Evolutionary conservation across 2,329 filamentous ascomycete genomes (phyloP).

Genomic region (Aspergillus ustus): DNA sequence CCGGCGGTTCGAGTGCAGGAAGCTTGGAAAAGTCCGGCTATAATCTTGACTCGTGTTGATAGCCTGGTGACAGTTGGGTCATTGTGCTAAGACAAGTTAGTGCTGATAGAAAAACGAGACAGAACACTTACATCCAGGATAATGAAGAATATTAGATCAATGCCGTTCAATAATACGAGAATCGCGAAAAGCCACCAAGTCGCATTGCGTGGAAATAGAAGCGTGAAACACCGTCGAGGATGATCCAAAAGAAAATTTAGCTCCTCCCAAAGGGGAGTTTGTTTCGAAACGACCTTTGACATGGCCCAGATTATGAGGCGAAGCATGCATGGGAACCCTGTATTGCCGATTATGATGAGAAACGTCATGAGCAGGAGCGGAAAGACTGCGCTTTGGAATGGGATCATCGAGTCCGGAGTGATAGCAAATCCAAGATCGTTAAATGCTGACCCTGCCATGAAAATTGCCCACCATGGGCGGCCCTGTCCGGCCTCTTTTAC

Average conservation of each 20-base stretch:
- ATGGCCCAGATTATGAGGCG: conserved; percentile 87
- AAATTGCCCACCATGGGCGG: conserved; percentile 88
- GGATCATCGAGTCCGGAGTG: conserved; percentile 91
- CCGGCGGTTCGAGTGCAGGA: conserved; percentile 87
- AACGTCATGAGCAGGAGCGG: conserved; percentile 79
- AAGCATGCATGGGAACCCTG: conserved; percentile 92
- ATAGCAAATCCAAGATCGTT: conserved; percentile 94
- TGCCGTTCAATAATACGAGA: conserved; percentile 76
- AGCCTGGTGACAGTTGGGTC: conserved; percentile 69
- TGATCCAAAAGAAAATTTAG: conserved; percentile 90
- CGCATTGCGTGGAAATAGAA: conserved; percentile 85
- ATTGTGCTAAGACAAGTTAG: conserved; percentile 53
- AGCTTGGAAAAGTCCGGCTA: conserved; percentile 89
- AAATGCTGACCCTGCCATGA: conserved; percentile 84
- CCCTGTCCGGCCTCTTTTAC: conserved; percentile 66
- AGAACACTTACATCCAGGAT: conserved; percentile 69
- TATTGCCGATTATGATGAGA: conserved; percentile 92
- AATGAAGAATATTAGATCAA: conserved; percentile 90
- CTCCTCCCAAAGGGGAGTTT: conserved; percentile 82
- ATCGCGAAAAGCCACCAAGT: conserved; percentile 97
- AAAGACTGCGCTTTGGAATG: conserved; percentile 77
- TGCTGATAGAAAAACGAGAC: not conserved
- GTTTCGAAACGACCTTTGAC: conserved; percentile 68
- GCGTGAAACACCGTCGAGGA: conserved; percentile 91
- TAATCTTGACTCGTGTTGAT: conserved; percentile 73